These are phyloP conservation scores for Primulina tabacum DNA, from an alignment of 257 asterid genomes.

Conservation along the genomic window DNA sequence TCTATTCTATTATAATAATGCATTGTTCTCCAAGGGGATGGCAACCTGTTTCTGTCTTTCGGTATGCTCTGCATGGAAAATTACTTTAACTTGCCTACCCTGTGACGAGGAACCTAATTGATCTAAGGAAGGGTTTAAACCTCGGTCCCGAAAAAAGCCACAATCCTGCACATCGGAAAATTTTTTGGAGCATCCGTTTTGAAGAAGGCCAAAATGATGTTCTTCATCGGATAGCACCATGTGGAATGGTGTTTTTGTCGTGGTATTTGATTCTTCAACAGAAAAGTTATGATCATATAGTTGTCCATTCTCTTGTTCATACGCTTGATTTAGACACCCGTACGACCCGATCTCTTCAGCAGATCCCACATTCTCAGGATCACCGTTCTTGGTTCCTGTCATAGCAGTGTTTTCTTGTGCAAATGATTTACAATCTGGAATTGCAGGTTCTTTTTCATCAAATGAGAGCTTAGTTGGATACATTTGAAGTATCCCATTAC, in stretches of 20 bases:
- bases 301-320: slow-evolving; percentile 17
- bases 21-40: slow-evolving; percentile 18
- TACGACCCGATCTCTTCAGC: background rate
- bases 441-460: slow-evolving; percentile 24
- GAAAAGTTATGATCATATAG: slow-evolving; percentile 7
- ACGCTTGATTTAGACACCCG: slow-evolving; percentile 12
- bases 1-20: background rate
- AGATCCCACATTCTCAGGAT: slow-evolving; percentile 17
- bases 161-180: slow-evolving; percentile 25
- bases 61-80: slow-evolving; percentile 30
- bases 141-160: slow-evolving; percentile 23
- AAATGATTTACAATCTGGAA: background rate
- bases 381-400: slow-evolving; percentile 2
- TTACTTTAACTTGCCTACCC: slow-evolving; percentile 29
- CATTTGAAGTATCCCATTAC: slow-evolving; percentile 4
- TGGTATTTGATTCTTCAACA: slow-evolving; percentile 21
- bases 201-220: slow-evolving; percentile 16
- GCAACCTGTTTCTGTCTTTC: slow-evolving; percentile 20
- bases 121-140: slow-evolving; percentile 1
- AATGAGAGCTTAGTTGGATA: slow-evolving; percentile 7
- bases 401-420: slow-evolving; percentile 4
- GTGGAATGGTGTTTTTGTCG: slow-evolving; percentile 14
- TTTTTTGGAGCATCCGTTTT: slow-evolving; percentile 18
- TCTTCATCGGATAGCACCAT: slow-evolving; percentile 17
- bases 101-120: slow-evolving; percentile 21